Conservation (phyloP, 306 rosid genomes). For the Acacia crassicarpa region DNA sequence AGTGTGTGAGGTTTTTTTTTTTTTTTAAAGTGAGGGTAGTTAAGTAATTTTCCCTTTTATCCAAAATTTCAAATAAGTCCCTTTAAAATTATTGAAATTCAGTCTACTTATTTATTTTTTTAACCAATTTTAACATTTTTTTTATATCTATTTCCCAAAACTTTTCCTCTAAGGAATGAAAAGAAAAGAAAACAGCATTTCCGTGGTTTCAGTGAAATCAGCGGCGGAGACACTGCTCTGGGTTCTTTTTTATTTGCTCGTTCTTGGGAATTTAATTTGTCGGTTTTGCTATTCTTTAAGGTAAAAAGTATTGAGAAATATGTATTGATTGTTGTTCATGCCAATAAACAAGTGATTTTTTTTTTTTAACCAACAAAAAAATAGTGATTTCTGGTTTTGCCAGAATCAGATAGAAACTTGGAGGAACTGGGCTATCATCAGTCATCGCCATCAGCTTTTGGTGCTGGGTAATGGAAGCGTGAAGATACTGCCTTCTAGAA, state of each 20-base stretch:
- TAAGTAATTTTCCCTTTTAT: too few relatives aligned
- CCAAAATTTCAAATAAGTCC: too few relatives aligned
- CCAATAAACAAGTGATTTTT: neutral
- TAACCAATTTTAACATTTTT: too few relatives aligned
- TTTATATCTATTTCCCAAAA: too few relatives aligned
- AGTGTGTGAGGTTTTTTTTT: too few relatives aligned
- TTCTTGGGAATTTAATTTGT: neutral
- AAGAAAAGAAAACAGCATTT: too few relatives aligned
- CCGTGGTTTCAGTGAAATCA: neutral
- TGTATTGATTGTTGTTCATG: neutral
- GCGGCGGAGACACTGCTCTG: neutral
- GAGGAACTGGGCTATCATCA: neutral
- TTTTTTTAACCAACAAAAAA: too few relatives aligned
- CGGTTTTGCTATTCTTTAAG: too few relatives aligned
- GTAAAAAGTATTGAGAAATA: neutral
- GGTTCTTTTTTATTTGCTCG: neutral
- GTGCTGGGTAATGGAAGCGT: neutral
- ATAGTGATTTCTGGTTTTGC: neutral
- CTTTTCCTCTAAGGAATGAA: too few relatives aligned
- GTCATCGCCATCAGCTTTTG: neutral
- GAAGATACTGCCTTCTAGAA: neutral
- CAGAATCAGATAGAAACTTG: neutral
- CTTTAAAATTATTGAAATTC: too few relatives aligned
- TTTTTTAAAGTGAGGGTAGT: too few relatives aligned
- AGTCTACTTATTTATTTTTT: too few relatives aligned